Percentiles rank a stretch among this genome's conserved stretches.
Evolutionary conservation across 176 grass and related monocot species (phyloP).

Genomic region (Rhynchospora breviuscula): DNA sequence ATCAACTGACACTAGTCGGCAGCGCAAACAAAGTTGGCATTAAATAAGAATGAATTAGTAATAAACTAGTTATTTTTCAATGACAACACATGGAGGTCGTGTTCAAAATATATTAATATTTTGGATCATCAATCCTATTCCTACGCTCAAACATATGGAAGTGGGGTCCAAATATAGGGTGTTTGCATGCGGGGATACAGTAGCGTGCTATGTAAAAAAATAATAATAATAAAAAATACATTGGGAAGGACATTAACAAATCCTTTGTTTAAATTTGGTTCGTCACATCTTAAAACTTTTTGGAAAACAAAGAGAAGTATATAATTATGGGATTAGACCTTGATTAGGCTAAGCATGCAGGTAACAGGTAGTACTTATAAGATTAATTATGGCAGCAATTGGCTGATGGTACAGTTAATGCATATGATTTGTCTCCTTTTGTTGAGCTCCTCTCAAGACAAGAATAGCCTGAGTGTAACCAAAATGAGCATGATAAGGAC

Average conservation of each 20-base stretch:
- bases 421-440: conserved; percentile 1
- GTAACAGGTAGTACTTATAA: not conserved
- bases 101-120: not conserved
- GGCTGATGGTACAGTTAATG: not conserved
- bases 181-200: not conserved
- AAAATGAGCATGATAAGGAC: not conserved
- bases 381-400: not conserved
- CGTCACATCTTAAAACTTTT: conserved; percentile 7
- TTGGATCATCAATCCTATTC: not conserved
- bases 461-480: not conserved
- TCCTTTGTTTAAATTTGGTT: not conserved
- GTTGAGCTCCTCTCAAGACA: not conserved
- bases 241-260: conserved; percentile 15
- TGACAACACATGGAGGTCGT: not conserved
- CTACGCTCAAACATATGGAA: not conserved
- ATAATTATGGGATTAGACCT: not conserved
- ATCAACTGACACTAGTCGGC: not conserved
- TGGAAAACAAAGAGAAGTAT: not conserved
- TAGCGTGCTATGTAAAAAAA: not conserved
- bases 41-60: not conserved
- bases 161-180: not conserved
- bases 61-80: not conserved
- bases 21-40: not conserved
- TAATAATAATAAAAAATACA: not conserved
- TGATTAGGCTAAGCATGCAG: not conserved